phyloP scores from a whole-genome alignment of 371 early-diverging fungal genomes.

The Actinomortierella wolfii region DNA sequence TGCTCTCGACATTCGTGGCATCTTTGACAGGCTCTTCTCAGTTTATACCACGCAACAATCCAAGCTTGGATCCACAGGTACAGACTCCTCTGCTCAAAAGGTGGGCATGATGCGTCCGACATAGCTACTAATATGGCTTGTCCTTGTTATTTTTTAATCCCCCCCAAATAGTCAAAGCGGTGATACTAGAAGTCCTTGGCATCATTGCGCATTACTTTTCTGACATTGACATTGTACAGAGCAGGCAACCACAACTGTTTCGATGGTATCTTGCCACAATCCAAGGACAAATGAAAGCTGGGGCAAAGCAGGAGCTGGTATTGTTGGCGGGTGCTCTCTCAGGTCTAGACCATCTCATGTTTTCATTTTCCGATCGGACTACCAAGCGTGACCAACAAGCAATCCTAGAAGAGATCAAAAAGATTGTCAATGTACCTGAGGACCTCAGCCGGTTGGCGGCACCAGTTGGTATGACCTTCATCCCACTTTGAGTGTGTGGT shows the following conservation, averaged over 20 bases:
- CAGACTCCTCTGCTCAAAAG: background rate
- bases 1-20: conserved; percentile 22
- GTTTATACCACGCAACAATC: conserved; percentile 42
- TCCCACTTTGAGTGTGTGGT: conserved; percentile 5
- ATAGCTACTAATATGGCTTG: background rate
- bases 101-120: background rate
- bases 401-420: conserved; percentile 44
- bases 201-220: conserved; percentile 46
- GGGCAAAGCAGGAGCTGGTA: conserved; percentile 34
- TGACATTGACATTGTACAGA: too few species aligned
- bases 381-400: conserved; percentile 30
- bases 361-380: conserved; percentile 31
- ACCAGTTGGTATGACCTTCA: conserved; percentile 50
- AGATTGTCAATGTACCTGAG: conserved; percentile 51
- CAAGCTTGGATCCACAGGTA: conserved; percentile 30
- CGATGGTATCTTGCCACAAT: conserved; percentile 51
- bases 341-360: conserved; percentile 50
- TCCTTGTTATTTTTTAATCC: background rate
- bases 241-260: conserved; percentile 21
- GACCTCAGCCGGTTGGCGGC: conserved; percentile 50
- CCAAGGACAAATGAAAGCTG: conserved; percentile 43
- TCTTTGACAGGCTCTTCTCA: conserved; percentile 25
- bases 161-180: conserved; percentile 46
- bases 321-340: conserved; percentile 49
- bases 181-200: conserved; percentile 55